Evolutionary conservation across 2,329 filamentous ascomycete genomes (phyloP).

Genomic region (Diplodia mutila): DNA sequence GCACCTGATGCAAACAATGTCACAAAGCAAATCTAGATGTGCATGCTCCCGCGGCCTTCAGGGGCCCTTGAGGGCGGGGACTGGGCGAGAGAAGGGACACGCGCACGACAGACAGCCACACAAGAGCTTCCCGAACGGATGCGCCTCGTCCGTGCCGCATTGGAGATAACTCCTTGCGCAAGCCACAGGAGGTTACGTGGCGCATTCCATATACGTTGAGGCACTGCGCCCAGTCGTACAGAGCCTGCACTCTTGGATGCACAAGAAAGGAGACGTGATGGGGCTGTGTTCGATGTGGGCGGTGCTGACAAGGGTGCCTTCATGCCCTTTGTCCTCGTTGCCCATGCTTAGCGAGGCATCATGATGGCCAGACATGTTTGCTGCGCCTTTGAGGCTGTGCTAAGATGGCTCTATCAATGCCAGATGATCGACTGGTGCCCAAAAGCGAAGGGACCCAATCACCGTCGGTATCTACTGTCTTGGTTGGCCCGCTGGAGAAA

Average conservation of each 20-base stretch:
- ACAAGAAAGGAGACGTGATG: background rate
- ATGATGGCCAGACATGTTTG: background rate
- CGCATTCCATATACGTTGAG: slow-evolving; percentile 3
- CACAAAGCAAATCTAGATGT: background rate
- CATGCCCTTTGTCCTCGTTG: slow-evolving; percentile 52
- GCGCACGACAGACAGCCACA: background rate
- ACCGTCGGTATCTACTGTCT: background rate
- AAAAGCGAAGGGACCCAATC: background rate
- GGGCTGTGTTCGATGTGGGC: slow-evolving; percentile 1
- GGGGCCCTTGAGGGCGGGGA: background rate
- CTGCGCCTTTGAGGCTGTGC: background rate
- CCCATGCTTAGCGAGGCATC: background rate
- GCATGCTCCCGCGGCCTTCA: background rate
- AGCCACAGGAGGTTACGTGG: slow-evolving; percentile 11
- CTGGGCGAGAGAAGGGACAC: background rate
- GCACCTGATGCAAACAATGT: background rate
- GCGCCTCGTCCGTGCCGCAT: background rate
- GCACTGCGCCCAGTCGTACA: background rate
- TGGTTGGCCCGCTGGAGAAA: background rate
- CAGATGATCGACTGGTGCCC: background rate
- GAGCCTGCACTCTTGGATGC: slow-evolving; percentile 3
- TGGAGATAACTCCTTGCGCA: slow-evolving; percentile 1
- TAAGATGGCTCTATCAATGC: background rate
- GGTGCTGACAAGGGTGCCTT: background rate
- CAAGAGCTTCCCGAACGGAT: background rate